Percentiles rank a stretch among this genome's conserved stretches.
phyloP scores from a whole-genome alignment of 306 rosid species.

The Fragaria iinumae region DNA sequence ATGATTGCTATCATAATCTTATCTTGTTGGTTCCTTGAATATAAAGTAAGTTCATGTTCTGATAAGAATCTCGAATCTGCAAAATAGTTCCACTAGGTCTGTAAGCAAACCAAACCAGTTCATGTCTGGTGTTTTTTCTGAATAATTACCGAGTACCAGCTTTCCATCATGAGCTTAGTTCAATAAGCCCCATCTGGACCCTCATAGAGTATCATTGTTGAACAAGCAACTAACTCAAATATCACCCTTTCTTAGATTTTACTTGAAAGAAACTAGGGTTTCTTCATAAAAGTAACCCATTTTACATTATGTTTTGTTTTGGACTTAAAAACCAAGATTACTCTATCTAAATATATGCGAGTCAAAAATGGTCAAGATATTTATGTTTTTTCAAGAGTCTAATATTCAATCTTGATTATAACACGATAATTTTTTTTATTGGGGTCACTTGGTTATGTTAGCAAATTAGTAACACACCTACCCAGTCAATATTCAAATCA shows the following conservation, averaged over 20 bases:
- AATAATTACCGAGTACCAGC: neutral
- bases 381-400: too few relatives aligned
- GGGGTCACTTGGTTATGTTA: too few relatives aligned
- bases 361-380: too few relatives aligned
- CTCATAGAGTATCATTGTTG: neutral
- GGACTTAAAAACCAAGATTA: too few relatives aligned
- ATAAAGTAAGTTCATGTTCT: neutral
- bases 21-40: neutral
- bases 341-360: too few relatives aligned
- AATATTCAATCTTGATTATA: too few relatives aligned
- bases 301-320: too few relatives aligned
- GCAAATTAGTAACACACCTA: too few relatives aligned
- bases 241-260: neutral
- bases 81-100: neutral
- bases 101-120: neutral
- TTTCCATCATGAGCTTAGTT: slow-evolving; percentile 4
- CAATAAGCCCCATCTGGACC: neutral
- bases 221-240: neutral
- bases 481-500: too few relatives aligned
- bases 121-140: neutral
- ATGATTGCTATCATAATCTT: neutral
- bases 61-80: slow-evolving; percentile 1
- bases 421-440: too few relatives aligned
- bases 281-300: neutral
- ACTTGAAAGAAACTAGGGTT: neutral